Conservation (phyloP, 495 filamentous ascomycete genomes). For the Aspergillus mulundensis region DNA sequence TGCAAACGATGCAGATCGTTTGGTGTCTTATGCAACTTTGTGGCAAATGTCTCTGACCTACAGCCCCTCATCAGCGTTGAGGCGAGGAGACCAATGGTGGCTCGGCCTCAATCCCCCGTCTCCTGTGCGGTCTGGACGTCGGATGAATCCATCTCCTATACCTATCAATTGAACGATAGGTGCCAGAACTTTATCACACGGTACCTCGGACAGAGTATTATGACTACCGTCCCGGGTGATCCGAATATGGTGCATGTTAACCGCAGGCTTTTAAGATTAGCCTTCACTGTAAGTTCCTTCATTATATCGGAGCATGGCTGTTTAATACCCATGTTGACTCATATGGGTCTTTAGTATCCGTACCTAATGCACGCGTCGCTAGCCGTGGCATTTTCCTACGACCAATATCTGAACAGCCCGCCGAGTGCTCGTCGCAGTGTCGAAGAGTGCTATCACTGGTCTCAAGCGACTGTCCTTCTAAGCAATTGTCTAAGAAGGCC, state of each 20-base stretch:
- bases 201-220: slow-evolving; percentile 35
- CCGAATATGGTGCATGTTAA: slow-evolving; percentile 35
- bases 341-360: slow-evolving; percentile 34
- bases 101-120: slow-evolving; percentile 18
- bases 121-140: slow-evolving; percentile 30
- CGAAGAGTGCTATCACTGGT: slow-evolving; percentile 43
- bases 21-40: slow-evolving; percentile 43
- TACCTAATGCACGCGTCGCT: slow-evolving; percentile 47
- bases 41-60: slow-evolving; percentile 34
- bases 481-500: slow-evolving; percentile 32
- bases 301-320: too few relatives aligned
- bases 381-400: slow-evolving; percentile 39
- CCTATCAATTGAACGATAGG: slow-evolving; percentile 28
- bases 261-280: slow-evolving; percentile 30
- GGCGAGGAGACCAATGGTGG: slow-evolving; percentile 10
- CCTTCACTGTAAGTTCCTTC: slow-evolving; percentile 31
- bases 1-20: slow-evolving; percentile 43
- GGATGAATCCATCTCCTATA: slow-evolving; percentile 24
- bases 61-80: slow-evolving; percentile 25
- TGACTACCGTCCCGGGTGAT: slow-evolving; percentile 25
- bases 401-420: slow-evolving; percentile 36
- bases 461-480: slow-evolving; percentile 35
- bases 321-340: too few relatives aligned
- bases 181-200: slow-evolving; percentile 38
- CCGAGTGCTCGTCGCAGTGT: slow-evolving; percentile 22